These are phyloP conservation scores for Russula abietina DNA, from an alignment of 768 basidiomycete genomes.

Conservation along the genomic window DNA sequence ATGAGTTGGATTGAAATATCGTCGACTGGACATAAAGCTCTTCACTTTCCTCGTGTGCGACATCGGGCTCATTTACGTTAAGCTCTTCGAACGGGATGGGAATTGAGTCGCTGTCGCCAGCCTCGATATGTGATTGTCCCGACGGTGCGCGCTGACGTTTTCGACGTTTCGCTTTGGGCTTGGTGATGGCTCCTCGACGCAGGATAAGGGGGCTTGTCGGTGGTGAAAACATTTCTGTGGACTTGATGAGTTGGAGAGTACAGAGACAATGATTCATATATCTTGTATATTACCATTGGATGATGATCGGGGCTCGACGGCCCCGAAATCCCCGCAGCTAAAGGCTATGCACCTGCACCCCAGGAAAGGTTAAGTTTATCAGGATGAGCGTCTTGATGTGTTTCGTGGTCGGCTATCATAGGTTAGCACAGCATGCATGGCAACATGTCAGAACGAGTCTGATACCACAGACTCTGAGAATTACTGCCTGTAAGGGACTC, in stretches of 20 bases:
- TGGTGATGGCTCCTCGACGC: constrained; percentile 31
- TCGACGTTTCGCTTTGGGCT: constrained; percentile 22
- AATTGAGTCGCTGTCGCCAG: not conserved
- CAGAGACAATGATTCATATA: no score
- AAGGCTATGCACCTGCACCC: constrained; percentile 29
- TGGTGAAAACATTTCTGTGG: constrained; percentile 48
- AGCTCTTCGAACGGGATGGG: not conserved
- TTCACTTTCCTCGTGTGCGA: not conserved
- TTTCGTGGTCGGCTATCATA: no score
- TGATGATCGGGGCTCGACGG: no score
- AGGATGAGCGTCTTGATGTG: no score
- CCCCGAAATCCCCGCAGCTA: no score
- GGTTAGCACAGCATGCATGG: no score
- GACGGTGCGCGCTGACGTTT: not conserved
- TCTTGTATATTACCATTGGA: no score
- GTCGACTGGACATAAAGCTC: not conserved
- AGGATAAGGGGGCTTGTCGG: constrained; percentile 43
- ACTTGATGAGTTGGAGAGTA: constrained; percentile 54
- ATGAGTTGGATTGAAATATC: not conserved
- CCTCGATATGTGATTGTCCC: not conserved
- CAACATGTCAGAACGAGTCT: no score
- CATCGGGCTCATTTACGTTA: not conserved
- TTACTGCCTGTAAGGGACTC: no score
- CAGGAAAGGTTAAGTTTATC: no score
- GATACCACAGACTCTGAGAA: no score